Conservation (phyloP, 805 yeast species). For the Teunomyces barrocoloradensis region DNA sequence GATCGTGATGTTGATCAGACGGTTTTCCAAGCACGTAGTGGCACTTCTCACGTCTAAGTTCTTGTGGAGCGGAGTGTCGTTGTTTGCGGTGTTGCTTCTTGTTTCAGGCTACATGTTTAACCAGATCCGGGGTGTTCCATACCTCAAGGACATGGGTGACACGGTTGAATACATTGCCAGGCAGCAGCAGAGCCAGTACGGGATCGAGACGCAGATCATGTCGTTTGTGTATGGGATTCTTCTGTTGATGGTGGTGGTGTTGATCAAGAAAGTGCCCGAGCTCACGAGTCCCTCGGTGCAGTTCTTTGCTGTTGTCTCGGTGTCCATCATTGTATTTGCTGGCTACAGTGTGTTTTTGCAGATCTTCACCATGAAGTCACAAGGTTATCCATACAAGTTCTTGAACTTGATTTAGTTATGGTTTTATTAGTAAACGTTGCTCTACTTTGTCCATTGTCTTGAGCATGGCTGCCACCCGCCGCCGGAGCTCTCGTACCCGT, state of each 20-base stretch:
- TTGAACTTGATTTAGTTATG: slow-evolving; percentile 17
- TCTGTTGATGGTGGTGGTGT: slow-evolving; percentile 55
- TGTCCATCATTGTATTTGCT: slow-evolving; percentile 48
- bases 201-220: slow-evolving; percentile 85
- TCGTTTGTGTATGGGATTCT: slow-evolving; percentile 70
- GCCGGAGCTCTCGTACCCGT: slow-evolving; percentile 29
- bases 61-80: slow-evolving; percentile 70
- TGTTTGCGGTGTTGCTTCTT: slow-evolving; percentile 67
- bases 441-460: slow-evolving; percentile 38
- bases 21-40: slow-evolving; percentile 30
- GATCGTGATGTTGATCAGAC: slow-evolving; percentile 22
- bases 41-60: slow-evolving; percentile 48
- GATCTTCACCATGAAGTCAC: slow-evolving; percentile 67
- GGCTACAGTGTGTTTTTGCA: slow-evolving; percentile 62
- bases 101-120: slow-evolving; percentile 93
- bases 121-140: slow-evolving; percentile 72
- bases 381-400: slow-evolving; percentile 74
- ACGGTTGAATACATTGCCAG: slow-evolving; percentile 36
- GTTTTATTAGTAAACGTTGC: slow-evolving; percentile 7
- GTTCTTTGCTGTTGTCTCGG: slow-evolving; percentile 45
- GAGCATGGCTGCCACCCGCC: slow-evolving; percentile 24
- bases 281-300: slow-evolving; percentile 45
- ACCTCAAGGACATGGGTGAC: slow-evolving; percentile 45
- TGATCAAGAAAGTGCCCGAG: slow-evolving; percentile 57
- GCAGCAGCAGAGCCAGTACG: slow-evolving; percentile 77